A percentile compares a stretch with the other conserved stretches of the same genome.
phyloP scores from a whole-genome alignment of 345 rosid genomes.

The Gossypium ekmanianum region DNA sequence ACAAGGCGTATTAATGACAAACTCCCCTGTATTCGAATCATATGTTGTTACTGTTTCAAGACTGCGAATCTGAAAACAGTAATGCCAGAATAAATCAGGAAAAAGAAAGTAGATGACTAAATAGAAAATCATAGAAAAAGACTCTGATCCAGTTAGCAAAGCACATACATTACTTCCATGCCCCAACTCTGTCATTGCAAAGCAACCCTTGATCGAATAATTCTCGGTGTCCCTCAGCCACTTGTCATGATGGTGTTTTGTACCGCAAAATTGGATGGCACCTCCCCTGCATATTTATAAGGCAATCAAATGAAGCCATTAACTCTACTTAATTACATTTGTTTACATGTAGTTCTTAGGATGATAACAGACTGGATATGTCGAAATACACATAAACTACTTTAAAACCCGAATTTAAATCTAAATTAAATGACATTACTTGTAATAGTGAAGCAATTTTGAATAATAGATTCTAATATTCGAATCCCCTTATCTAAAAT shows the following conservation, averaged over 20 bases:
- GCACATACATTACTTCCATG: constrained; percentile 94
- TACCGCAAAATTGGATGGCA: constrained; percentile 74
- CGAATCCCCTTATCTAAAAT: too few species aligned
- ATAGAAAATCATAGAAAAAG: neutral
- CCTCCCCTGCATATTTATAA: constrained; percentile 58
- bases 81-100: neutral
- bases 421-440: neutral
- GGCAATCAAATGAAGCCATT: neutral
- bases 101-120: neutral
- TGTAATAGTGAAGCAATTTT: too few species aligned
- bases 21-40: constrained; percentile 63
- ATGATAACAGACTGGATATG: too few species aligned
- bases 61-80: constrained; percentile 64
- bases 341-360: neutral
- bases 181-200: constrained; percentile 95
- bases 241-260: constrained; percentile 82
- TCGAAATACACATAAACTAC: too few species aligned
- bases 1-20: constrained; percentile 85
- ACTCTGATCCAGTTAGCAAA: neutral
- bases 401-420: neutral
- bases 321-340: neutral
- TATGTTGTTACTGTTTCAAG: constrained; percentile 84
- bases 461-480: too few species aligned
- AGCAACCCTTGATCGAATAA: constrained; percentile 73
- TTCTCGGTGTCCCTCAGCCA: constrained; percentile 78